Evolutionary conservation across 2,329 filamentous ascomycete species (phyloP), one percentile per base, ranked within the genome.

Genomic region (Sporothrix variecibatus): DNA sequence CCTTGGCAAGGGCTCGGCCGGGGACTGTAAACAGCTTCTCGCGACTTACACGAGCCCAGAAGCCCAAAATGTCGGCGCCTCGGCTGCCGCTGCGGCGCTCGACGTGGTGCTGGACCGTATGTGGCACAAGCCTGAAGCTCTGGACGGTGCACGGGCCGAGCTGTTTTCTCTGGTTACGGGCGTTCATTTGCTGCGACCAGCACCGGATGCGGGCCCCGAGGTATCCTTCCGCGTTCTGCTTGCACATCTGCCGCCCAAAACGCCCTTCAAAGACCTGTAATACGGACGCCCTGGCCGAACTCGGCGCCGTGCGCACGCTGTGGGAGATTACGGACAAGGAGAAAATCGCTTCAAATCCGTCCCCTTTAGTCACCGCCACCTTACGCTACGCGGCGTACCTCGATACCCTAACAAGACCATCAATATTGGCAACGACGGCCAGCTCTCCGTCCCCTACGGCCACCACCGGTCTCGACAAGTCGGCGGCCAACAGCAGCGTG

Each of bases 101-200:
- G 2, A 28, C 17, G 23, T 15, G 3, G 23, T 60, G n/a, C 38
- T 60, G 20, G 28, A 20, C 17, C 2, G 26, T n/a, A 23, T 38
- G 68, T 62, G 15, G 74, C 70, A 0, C 70, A 65, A 12, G 12
- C 34, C n/a, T 15, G 23, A 12, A 6, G 23, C 62, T 28, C 40
- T 67, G 12, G 38, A 46, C 2, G 62, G 62, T 8, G 23, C 62
- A 26, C 75, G 76, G 26, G 69, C 73, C 34, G 76, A 78, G 51
- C 69, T 78, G 12, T 78, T 77, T 38, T 72, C 71, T 9, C 58
- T 79, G 1, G 28, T 79, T 31, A 78, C 77, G 5, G 78, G 78
- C 40, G 64, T 62, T 46, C 28, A 58, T 15, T 28, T 73, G 20
- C 17, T 71, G 31, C 20, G 70, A 11, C 67, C 38, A 17, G 56